phyloP scores from a whole-genome alignment of 495 filamentous ascomycete species.

The Penicillium steckii region DNA sequence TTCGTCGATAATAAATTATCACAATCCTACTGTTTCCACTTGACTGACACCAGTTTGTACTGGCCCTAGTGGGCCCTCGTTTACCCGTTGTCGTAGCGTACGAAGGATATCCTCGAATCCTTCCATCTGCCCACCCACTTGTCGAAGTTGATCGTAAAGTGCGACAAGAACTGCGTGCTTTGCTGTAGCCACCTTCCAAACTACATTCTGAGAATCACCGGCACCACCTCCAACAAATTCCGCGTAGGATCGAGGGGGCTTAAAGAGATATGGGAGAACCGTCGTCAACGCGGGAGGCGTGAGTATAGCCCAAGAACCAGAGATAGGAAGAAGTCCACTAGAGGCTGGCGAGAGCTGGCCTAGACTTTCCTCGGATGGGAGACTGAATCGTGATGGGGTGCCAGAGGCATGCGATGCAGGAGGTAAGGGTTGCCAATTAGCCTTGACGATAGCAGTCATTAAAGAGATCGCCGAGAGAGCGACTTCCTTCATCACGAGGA shows the following conservation, averaged over 20 bases:
- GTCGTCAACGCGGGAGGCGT: constrained; percentile 50
- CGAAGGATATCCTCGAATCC: constrained; percentile 46
- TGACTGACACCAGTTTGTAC: constrained; percentile 27
- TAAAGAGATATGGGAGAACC: constrained; percentile 59
- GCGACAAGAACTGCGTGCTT: constrained; percentile 57
- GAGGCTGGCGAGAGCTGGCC: constrained; percentile 34
- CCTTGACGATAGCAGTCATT: constrained; percentile 52
- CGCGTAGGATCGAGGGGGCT: constrained; percentile 55
- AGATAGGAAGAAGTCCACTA: constrained; percentile 40
- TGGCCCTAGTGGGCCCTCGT: constrained; percentile 44
- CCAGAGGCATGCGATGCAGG: constrained; percentile 15
- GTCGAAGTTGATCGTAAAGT: constrained; percentile 37
- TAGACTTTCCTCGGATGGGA: constrained; percentile 44
- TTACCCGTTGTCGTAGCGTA: constrained; percentile 42
- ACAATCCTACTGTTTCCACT: constrained; percentile 39
- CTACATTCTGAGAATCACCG: constrained; percentile 55
- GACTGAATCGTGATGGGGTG: constrained; percentile 34
- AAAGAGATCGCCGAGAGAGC: constrained; percentile 56
- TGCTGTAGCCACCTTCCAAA: constrained; percentile 58
- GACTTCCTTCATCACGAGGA: constrained; percentile 56
- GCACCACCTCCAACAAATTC: constrained; percentile 58
- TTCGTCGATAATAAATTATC: too few species aligned
- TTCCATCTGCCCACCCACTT: constrained; percentile 26
- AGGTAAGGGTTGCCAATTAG: constrained; percentile 50
- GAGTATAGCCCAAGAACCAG: constrained; percentile 52